Evolutionary conservation across 225 moss, liverwort and hornwort genomes (phyloP).

Genomic region (Marchantia paleacea): DNA sequence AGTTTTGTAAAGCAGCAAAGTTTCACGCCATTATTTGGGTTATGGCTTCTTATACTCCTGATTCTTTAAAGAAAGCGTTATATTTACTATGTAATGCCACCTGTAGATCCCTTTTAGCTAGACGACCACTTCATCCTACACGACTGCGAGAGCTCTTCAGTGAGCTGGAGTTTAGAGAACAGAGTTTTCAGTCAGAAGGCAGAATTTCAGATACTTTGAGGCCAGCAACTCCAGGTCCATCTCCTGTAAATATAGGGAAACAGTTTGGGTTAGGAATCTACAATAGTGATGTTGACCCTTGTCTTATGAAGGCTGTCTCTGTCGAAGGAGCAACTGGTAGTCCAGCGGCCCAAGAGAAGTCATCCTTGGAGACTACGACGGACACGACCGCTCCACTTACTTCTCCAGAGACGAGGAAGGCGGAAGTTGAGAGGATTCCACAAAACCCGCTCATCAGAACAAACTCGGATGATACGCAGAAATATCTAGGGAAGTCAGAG

Average conservation of each 20-base stretch:
- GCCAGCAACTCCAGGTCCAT: neutral
- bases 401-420: neutral
- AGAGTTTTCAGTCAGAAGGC: conserved; percentile 6
- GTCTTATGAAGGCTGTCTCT: neutral
- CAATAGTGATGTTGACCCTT: conserved; percentile 2
- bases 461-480: conserved; percentile 26
- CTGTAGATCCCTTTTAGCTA: conserved; percentile 60
- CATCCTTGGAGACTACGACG: neutral
- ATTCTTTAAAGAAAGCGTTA: conserved; percentile 58
- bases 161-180: conserved; percentile 44
- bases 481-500: conserved; percentile 11
- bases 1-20: neutral
- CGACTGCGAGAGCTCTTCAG: conserved; percentile 70
- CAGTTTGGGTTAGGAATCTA: conserved; percentile 14
- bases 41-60: conserved; percentile 63
- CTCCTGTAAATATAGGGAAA: conserved; percentile 18
- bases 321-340: neutral
- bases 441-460: conserved; percentile 16
- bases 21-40: conserved; percentile 59
- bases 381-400: neutral
- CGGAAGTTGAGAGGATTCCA: neutral
- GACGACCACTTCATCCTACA: conserved; percentile 62
- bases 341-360: neutral
- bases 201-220: conserved; percentile 6
- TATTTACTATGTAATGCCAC: conserved; percentile 36